Base-by-base conservation (phyloP, 768 basidiomycete species). In the Suillus subaureus region DNA sequence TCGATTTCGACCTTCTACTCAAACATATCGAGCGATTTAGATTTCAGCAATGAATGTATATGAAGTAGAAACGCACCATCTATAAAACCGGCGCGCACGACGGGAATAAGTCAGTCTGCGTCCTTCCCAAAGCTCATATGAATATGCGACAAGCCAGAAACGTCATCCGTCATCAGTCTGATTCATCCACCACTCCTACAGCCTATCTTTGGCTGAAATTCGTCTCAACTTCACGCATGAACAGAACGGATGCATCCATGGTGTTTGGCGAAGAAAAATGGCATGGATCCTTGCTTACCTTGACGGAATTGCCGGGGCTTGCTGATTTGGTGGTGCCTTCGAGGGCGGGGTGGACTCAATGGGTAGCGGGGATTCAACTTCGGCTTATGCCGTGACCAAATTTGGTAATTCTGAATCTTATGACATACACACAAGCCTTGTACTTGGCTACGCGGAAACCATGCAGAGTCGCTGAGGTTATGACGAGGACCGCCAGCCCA, bases 1-100 rank as follows among this genome's bases (percentile, higher is more conserved):
- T 98, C 97, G 83, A 95, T 92, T 83, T 99, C 97, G 85, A 98
- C 89, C 89, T 98, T 98, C 92, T 93, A 68, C 67, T 73, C 72
- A 74, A 75, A 58, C 35, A 47, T 45, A 47, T 15, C 2, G 7
- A 51, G 23, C 16, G 37, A 61, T 73, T 47, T 28, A 60, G 54
- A 63, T 61, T 40, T 61, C 26, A 39, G 62, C 7, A 4, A 43
- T 49, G 11, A 18, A 8, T 42, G 18, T 12, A 60, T 60, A 31
- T 51, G 43, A 37, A 45, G 33, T 35, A 62, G 9, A 64, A 7
- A 75, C 75, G 65, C 61, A 72, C 72, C 69, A 73, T 79, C 71
- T 75, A 55, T 60, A 62, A 16, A 62, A 64, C 4, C 15, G 61
- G 23, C 28, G 45, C 0, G 12, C 37, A 58, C 33, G 21, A 52